Evolutionary conservation across 768 basidiomycete genomes (phyloP).

Genomic region (Suillus sp.): DNA sequence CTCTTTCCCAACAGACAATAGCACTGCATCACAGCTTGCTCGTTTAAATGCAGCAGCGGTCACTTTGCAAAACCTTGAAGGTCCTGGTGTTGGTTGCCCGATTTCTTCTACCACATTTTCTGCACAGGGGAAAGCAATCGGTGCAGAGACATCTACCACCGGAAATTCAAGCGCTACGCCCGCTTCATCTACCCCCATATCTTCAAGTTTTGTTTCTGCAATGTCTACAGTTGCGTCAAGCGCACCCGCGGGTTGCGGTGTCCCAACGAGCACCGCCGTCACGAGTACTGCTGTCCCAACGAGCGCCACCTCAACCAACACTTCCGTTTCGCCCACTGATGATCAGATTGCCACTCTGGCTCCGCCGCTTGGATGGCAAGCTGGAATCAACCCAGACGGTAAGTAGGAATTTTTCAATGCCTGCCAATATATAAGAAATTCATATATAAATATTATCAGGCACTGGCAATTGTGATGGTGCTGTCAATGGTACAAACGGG

Average conservation of each 20-base stretch:
- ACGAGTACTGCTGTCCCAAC: constrained; percentile 7
- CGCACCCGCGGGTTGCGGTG: constrained; percentile 8
- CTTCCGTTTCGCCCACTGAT: constrained; percentile 22
- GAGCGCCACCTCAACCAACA: constrained; percentile 2
- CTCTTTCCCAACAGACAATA: constrained; percentile 64
- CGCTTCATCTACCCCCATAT: constrained; percentile 1
- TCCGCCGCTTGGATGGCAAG: constrained; percentile 54
- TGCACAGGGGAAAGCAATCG: constrained; percentile 36
- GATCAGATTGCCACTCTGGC: constrained; percentile 45
- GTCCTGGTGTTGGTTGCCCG: constrained; percentile 69
- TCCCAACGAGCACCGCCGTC: not conserved
- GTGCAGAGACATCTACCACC: constrained; percentile 18
- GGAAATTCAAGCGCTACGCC: not conserved
- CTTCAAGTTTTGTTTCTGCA: not conserved
- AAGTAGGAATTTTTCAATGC: constrained; percentile 24
- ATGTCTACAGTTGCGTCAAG: constrained; percentile 3
- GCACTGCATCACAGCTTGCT: constrained; percentile 50
- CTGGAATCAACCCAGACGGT: constrained; percentile 64
- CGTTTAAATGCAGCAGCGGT: constrained; percentile 62
- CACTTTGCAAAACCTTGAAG: constrained; percentile 74
- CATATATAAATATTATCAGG: constrained; percentile 20
- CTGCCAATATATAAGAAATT: not conserved
- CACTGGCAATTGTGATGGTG: constrained; percentile 42
- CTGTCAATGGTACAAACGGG: constrained; percentile 33
- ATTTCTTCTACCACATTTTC: constrained; percentile 63